Percentiles rank a stretch among this genome's conserved stretches.
phyloP scores from a whole-genome alignment of 1,139 yeast species.

The Blastobotrys aristatus region DNA sequence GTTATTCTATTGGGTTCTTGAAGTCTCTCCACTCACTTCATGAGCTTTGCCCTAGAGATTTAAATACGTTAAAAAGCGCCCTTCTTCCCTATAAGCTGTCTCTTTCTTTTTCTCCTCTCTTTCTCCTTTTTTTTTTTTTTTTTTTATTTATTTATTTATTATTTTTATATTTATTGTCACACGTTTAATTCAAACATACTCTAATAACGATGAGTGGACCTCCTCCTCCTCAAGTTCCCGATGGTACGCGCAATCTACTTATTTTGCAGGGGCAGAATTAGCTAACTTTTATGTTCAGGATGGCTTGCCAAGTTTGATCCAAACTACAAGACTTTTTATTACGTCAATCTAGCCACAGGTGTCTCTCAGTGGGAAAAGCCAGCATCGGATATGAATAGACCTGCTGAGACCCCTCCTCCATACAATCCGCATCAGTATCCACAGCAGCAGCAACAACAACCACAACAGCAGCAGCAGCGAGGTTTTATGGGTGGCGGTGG shows the following conservation, averaged over 20 bases:
- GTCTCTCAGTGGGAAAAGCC: conserved; percentile 93
- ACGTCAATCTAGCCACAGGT: conserved; percentile 66
- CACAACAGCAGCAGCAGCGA: conserved; percentile 11
- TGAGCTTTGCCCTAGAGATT: too few relatives aligned
- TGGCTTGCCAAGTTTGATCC: conserved; percentile 88
- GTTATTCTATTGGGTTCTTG: too few relatives aligned
- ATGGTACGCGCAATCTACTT: conserved; percentile 22
- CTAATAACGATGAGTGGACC: conserved; percentile 10
- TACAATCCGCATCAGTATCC: conserved; percentile 21
- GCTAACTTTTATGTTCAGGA: conserved; percentile 39
- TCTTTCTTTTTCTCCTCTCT: too few relatives aligned
- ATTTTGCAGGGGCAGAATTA: neutral
- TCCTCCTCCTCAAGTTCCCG: conserved; percentile 32
- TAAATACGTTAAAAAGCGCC: too few relatives aligned
- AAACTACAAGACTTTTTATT: conserved; percentile 59
- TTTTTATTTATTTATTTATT: too few relatives aligned
- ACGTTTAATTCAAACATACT: too few relatives aligned
- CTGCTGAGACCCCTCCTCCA: conserved; percentile 28
- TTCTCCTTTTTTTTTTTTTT: too few relatives aligned
- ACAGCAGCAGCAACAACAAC: too few relatives aligned
- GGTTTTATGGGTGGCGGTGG: conserved; percentile 1
- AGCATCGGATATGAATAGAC: conserved; percentile 28
- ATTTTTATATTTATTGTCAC: too few relatives aligned
- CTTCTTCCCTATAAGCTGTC: too few relatives aligned
- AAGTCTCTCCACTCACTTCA: too few relatives aligned